Evolutionary conservation across 2,329 filamentous ascomycete genomes (phyloP), one percentile per base, ranked within the genome.

Genomic region (Aspergillus awamori): DNA sequence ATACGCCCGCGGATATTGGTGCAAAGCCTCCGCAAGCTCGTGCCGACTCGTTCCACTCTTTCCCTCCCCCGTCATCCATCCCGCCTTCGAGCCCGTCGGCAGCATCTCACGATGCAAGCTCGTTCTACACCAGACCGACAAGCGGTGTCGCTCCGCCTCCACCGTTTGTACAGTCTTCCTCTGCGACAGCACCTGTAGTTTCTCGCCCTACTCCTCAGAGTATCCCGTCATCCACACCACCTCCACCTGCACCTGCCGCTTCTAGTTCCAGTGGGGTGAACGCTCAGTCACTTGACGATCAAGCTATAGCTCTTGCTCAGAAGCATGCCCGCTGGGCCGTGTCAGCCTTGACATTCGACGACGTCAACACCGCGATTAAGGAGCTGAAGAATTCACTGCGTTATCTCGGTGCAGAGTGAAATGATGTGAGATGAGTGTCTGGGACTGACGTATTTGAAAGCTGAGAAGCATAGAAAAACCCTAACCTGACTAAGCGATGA

Each of bases 251-350:
- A 28, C 60, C 67, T 4, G 61, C 8, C 11, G 24, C 53, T 55
- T 47, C 68, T 5, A 36, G 58, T 33, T 62, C 69, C 11, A 64
- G 63, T 43, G 65, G 72, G 38, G 54, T 61, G 10, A 65, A 63
- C 36, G 62, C 73, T 17, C 73, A 76, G n/a, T 69, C 71, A 5
- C 69, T 82, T 5, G 84, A 89, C 10, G 92, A 97, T 65, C 89
- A 93, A 61, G 83, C 89, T 0, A 89, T 97, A 38, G 81, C 86
- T 38, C 85, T 88, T 69, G 94, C 95, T 4, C 93, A 97, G 75
- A 99, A 98, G 74, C 95, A 98, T 79, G 93, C 94, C 2, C 93
- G 92, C 70, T 99, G 92, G 92, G 95, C 95, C 0, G 96, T 98
- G 45, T 97, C 93, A 10, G 95, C 95, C 0, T 80, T 99, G 52